Conservation (phyloP, 352 stramenopile species). For the Phytophthora boehmeriae region DNA sequence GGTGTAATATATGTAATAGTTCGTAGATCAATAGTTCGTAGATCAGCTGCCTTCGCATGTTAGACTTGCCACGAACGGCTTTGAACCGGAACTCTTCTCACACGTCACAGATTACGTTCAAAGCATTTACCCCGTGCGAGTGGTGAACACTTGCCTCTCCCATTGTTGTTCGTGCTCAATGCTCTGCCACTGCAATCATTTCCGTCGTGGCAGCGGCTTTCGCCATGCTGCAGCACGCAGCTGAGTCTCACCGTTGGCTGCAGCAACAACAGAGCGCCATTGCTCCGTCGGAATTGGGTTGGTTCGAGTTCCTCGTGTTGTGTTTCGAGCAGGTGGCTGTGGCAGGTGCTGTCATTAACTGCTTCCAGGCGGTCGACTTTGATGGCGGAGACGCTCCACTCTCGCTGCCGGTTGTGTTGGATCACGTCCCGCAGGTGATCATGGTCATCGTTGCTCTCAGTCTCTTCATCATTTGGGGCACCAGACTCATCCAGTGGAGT, state of each 20-base stretch:
- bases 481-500: conserved; percentile 29
- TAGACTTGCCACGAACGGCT: background rate
- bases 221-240: conserved; percentile 27
- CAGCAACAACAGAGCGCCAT: conserved; percentile 24
- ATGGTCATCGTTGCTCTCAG: conserved; percentile 30
- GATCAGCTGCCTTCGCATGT: background rate
- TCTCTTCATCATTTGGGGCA: conserved; percentile 29
- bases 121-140: no score
- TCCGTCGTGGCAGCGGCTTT: background rate
- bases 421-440: conserved; percentile 30
- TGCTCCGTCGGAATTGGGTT: conserved; percentile 31
- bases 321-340: conserved; percentile 41
- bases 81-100: background rate
- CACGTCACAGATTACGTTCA: no score
- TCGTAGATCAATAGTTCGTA: no score
- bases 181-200: background rate
- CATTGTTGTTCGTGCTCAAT: background rate
- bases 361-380: conserved; percentile 31
- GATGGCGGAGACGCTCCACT: conserved; percentile 23
- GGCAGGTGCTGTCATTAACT: conserved; percentile 40
- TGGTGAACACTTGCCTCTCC: no score
- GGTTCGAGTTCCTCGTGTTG: conserved; percentile 41
- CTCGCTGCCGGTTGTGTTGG: conserved; percentile 24
- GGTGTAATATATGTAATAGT: no score
- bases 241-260: conserved; percentile 27